Conservation (phyloP, 148 eudicot genomes). For the Camellia lanceoleosa region DNA sequence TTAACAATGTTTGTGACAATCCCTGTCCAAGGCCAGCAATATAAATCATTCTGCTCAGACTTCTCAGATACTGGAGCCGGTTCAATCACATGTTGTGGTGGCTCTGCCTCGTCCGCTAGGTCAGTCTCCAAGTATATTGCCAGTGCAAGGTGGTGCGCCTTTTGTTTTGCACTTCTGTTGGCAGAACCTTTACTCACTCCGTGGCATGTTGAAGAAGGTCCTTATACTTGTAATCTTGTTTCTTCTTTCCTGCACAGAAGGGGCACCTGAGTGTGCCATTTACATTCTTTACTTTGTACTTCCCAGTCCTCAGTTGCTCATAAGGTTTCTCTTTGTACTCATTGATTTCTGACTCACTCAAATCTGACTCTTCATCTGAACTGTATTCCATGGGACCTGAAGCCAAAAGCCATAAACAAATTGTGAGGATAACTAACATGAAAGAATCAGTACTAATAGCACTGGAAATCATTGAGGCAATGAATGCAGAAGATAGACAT, state of each 20-base stretch:
- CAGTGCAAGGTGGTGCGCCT: conserved; percentile 38
- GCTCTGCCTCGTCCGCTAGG: conserved; percentile 25
- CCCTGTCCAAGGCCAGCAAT: conserved; percentile 39
- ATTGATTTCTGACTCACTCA: conserved; percentile 77
- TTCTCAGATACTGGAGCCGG: conserved; percentile 9
- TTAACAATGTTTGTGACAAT: conserved; percentile 21
- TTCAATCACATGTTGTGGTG: conserved; percentile 4
- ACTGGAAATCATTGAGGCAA: background rate
- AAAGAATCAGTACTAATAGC: conserved; percentile 32
- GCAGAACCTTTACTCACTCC: conserved; percentile 34
- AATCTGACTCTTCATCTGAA: conserved; percentile 61
- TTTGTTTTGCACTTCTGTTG: conserved; percentile 35
- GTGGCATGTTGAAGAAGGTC: conserved; percentile 35
- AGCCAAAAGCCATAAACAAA: too few species aligned
- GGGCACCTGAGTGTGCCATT: conserved; percentile 70
- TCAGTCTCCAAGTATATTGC: conserved; percentile 31
- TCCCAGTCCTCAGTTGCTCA: conserved; percentile 41
- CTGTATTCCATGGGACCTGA: too few species aligned
- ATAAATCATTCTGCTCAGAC: conserved; percentile 22
- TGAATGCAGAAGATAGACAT: background rate
- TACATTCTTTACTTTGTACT: conserved; percentile 40
- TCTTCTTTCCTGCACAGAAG: conserved; percentile 79
- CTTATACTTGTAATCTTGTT: conserved; percentile 64
- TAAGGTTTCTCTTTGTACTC: conserved; percentile 60
- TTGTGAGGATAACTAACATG: too few species aligned